Base-by-base conservation (phyloP, 2,329 filamentous ascomycete species). In the Pseudocercospora eumusae region DNA sequence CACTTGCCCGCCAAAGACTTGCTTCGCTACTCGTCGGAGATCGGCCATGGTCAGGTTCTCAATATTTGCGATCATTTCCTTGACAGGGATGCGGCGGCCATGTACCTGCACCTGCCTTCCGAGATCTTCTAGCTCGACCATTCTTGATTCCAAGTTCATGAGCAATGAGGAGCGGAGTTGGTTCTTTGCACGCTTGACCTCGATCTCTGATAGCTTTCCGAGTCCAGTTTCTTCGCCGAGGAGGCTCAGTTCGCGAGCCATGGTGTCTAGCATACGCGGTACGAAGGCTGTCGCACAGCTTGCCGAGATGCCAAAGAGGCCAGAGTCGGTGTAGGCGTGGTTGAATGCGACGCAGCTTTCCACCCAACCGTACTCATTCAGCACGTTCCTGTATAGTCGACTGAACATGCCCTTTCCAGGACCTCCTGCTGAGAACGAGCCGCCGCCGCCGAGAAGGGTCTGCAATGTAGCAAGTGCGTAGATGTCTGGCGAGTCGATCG, bases 361-460 rank as follows among this genome's bases (percentile, higher is more conserved):
- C 25, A 99, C 92, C 93, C 93, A 99, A 69, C 90, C 92, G 79
- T 96, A 88, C 79, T 98, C 93, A 81, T 99, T 99, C 56, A 99
- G 85, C 0, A 98, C 93, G 75, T 97, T 96, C 66, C 93, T 98
- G 82, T 97, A 99, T 8, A 99, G 86, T 11, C 95, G 89, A 40
- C 91, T 96, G 82, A 98, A 98, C 95, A 99, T 99, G 76, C 95
- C 95, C 81, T 99, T 99, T 57, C 95, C 95, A 4, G 95, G 95
- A 0, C 95, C 95, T 70, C 95, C 95, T 58, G 95, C 95, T 15
- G 91, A 96, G 81, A 99, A 99, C 60, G 93, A 97, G 23, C 95
- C 95, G 54, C 95, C 95, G 53, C 95, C 95, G 61, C 95, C 95
- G 33, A 99, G 90, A 9, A 99, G 88, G 1, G 92, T 98, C 78